A percentile compares a stretch with the other conserved stretches of the same genome.
Evolutionary conservation across 768 basidiomycete genomes (phyloP).

Genomic region (Megacollybia marginata): DNA sequence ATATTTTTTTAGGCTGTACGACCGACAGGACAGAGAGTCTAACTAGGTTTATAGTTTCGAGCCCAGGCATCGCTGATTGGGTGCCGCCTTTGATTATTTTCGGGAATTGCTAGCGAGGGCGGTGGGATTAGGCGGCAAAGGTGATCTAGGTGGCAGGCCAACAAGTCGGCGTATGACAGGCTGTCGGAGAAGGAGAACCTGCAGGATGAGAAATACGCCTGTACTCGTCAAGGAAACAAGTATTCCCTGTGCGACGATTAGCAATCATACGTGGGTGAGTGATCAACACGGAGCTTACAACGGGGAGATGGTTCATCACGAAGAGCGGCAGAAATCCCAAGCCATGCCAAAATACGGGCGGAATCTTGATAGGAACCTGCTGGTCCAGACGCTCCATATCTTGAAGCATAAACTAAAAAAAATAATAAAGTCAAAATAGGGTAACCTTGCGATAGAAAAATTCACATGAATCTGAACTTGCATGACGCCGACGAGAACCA

Average conservation of each 20-base stretch:
- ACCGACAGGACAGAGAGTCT: no score
- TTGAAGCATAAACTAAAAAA: conserved; percentile 35
- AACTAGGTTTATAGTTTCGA: no score
- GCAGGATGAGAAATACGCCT: neutral
- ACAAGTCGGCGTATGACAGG: no score
- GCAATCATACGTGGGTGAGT: neutral
- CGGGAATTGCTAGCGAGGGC: no score
- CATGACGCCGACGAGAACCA: conserved; percentile 47
- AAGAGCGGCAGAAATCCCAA: conserved; percentile 59
- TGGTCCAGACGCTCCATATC: conserved; percentile 30
- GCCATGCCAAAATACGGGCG: conserved; percentile 54
- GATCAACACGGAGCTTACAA: conserved; percentile 39
- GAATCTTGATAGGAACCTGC: conserved; percentile 25
- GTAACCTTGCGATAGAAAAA: neutral
- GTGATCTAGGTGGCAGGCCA: no score
- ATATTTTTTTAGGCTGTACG: no score
- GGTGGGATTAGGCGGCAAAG: no score
- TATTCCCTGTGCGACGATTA: neutral
- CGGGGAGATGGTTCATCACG: conserved; percentile 51
- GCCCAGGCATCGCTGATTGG: no score
- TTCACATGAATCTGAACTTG: conserved; percentile 67
- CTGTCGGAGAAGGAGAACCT: neutral
- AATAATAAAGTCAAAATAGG: conserved; percentile 2
- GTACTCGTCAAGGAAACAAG: conserved; percentile 2
- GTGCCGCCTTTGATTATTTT: no score